Percentiles rank a stretch among this genome's conserved stretches.
Evolutionary conservation across 2,329 filamentous ascomycete species (phyloP).

Genomic region (Phoma herbarum): DNA sequence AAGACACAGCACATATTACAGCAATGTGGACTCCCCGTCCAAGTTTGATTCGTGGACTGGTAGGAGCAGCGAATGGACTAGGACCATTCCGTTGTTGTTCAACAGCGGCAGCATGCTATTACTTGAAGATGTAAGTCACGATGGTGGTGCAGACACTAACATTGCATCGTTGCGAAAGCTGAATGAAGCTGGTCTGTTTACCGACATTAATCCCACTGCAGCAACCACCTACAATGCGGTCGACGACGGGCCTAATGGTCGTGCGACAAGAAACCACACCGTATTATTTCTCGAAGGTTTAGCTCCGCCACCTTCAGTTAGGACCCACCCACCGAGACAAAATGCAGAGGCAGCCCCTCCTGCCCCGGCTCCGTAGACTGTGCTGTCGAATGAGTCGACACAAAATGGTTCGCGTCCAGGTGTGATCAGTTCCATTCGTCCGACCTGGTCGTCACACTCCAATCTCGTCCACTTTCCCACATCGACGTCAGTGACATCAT

Average conservation of each 20-base stretch:
- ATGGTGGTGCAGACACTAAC: not conserved
- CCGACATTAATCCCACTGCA: not conserved
- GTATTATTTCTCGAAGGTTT: not conserved
- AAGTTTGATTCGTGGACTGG: not conserved
- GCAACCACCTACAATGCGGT: not conserved
- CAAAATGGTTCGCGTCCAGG: not conserved
- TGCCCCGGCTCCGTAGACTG: not conserved
- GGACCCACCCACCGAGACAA: not conserved
- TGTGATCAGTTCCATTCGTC: not conserved
- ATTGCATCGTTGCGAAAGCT: not conserved
- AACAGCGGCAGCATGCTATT: not conserved
- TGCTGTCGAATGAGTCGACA: not conserved
- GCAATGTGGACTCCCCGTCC: not conserved
- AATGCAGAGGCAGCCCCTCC: not conserved
- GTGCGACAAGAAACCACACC: not conserved
- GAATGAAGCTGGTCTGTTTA: not conserved
- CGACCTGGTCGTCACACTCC: not conserved
- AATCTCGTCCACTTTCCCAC: not conserved
- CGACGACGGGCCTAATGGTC: not conserved
- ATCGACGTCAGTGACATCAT: not conserved
- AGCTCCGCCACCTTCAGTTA: not conserved
- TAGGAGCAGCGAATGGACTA: not conserved
- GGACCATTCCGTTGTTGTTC: not conserved
- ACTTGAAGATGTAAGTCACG: not conserved
- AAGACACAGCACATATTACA: not conserved